Percentiles rank a stretch among this genome's conserved stretches.
Conservation (phyloP, 2,329 filamentous ascomycete genomes). For the Fusarium bulbicola region DNA sequence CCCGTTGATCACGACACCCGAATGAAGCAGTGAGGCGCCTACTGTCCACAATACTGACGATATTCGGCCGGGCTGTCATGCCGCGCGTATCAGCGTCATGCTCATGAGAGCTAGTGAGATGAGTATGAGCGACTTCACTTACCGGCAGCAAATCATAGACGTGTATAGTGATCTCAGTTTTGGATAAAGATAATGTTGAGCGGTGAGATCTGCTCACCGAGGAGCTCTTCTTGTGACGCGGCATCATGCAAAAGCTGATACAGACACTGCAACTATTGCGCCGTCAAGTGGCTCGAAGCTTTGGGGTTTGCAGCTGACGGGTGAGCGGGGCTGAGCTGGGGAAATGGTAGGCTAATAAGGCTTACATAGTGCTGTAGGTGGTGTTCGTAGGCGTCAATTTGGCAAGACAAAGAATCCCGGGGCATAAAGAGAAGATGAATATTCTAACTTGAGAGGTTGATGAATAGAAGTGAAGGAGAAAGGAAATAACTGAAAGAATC, state of each 20-base stretch:
- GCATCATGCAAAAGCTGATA: slow-evolving; percentile 34
- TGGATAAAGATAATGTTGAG: slow-evolving; percentile 73
- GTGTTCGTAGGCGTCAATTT: background rate
- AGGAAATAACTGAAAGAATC: slow-evolving; percentile 9
- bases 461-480: slow-evolving; percentile 15
- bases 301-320: slow-evolving; percentile 18
- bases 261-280: slow-evolving; percentile 24
- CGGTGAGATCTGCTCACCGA: slow-evolving; percentile 59
- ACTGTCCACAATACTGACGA: slow-evolving; percentile 82
- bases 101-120: slow-evolving; percentile 2
- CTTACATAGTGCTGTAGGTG: slow-evolving; percentile 9
- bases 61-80: slow-evolving; percentile 71
- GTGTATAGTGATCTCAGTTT: slow-evolving; percentile 79
- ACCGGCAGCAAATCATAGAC: slow-evolving; percentile 82
- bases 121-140: slow-evolving; percentile 40
- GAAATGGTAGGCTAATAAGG: slow-evolving; percentile 13
- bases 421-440: slow-evolving; percentile 4
- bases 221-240: slow-evolving; percentile 41
- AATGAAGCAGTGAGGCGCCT: slow-evolving; percentile 81
- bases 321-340: slow-evolving; percentile 29
- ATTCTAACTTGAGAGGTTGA: background rate
- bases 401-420: background rate
- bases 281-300: slow-evolving; percentile 38
- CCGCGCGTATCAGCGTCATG: slow-evolving; percentile 21
- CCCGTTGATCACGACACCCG: slow-evolving; percentile 82